These are phyloP conservation scores for Lolium multiflorum DNA, from an alignment of 176 grass and related monocot genomes.

Conservation along the genomic window DNA sequence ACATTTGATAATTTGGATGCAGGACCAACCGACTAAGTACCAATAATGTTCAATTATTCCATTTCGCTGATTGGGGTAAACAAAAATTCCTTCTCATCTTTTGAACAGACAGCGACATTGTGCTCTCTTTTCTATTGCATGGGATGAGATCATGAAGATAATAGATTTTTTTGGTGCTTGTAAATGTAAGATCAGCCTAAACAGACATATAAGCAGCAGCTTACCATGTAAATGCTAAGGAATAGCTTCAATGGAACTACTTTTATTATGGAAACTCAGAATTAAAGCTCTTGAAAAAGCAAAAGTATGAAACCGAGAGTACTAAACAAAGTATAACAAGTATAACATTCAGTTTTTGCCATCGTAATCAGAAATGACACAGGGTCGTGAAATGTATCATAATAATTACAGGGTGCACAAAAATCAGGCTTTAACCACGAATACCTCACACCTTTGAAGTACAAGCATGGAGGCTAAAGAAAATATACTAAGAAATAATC, in stretches of 20 bases:
- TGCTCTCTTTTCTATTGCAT: background rate
- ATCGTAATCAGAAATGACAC: background rate
- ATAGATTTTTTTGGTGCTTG: background rate
- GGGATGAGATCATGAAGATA: background rate
- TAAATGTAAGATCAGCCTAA: background rate
- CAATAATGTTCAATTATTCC: background rate
- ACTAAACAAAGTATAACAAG: background rate
- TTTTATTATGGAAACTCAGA: background rate
- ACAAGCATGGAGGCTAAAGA: background rate
- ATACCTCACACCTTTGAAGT: background rate
- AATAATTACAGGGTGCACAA: too few species aligned
- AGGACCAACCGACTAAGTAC: background rate
- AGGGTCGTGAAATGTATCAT: background rate
- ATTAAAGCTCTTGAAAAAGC: background rate
- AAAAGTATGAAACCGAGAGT: background rate
- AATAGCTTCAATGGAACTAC: background rate
- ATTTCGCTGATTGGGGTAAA: background rate
- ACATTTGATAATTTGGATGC: background rate
- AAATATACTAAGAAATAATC: background rate
- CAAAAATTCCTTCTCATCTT: background rate
- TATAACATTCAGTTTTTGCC: background rate
- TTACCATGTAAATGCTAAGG: conserved; percentile 2
- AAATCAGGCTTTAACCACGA: background rate
- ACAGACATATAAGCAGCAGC: background rate
- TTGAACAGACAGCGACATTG: background rate